Conservation (phyloP, 768 basidiomycete species). For the Suillus weaverae region DNA sequence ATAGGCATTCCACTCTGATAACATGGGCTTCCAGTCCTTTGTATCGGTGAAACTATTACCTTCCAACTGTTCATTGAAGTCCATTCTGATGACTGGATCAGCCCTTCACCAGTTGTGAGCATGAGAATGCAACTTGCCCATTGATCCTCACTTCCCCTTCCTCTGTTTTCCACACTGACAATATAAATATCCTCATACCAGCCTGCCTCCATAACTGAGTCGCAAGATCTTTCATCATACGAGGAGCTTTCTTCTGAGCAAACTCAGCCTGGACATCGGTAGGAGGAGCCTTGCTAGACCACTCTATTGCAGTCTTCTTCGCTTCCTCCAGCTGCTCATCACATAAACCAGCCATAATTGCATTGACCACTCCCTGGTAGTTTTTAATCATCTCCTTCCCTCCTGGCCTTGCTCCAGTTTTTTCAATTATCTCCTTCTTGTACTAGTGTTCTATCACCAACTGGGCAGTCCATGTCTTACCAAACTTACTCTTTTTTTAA, state of each 20-base stretch:
- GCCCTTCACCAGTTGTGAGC: not conserved
- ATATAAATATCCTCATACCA: too few species aligned
- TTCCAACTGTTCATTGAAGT: not conserved
- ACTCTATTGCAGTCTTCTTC: not conserved
- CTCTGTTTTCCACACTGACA: too few species aligned
- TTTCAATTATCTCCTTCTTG: too few species aligned
- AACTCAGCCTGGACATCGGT: not conserved
- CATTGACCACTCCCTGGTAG: not conserved
- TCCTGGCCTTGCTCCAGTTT: not conserved
- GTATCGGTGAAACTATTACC: too few species aligned
- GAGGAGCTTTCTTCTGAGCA: not conserved
- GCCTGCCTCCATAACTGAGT: constrained; percentile 1
- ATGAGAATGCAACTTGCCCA: not conserved
- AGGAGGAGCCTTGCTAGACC: not conserved
- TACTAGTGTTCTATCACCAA: too few species aligned
- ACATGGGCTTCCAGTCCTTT: too few species aligned
- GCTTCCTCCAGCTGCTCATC: too few species aligned
- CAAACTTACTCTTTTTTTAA: not conserved
- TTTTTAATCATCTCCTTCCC: not conserved
- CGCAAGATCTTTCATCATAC: not conserved
- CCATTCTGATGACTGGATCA: not conserved
- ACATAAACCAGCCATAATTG: not conserved
- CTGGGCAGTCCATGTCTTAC: not conserved
- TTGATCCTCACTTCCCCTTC: not conserved
- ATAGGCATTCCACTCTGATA: not conserved